Evolutionary conservation across 2,329 filamentous ascomycete species (phyloP), one percentile per base, ranked within the genome.

Genomic region (Elsinoe fawcettii): DNA sequence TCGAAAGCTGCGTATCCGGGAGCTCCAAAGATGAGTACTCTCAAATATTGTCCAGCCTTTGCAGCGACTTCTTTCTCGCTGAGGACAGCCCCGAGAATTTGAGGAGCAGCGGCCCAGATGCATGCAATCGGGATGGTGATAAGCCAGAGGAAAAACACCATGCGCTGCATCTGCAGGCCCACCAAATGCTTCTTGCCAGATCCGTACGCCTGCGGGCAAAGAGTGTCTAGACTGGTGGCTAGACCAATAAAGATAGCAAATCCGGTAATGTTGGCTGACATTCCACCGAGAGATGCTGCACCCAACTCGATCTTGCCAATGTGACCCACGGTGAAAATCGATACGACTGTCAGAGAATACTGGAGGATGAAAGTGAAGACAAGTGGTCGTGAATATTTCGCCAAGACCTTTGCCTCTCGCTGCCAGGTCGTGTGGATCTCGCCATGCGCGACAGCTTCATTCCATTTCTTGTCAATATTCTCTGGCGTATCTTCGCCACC

Each of bases 181-280:
- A 97, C 91, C 3, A 96, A 80, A 63, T 90, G 87, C 67, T 87
- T 92, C 68, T 86, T 87, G 0, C 91, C 91, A 92, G 53, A 59
- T 1, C 92, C 92, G 67, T 93, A 97, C 0, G 92, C 92, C 70
- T 97, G 91, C 0, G 91, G 82, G 69, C 91, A 96, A 1, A 96
- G 82, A 0, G 92, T 96, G 70, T 96, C 91, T 39, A 96, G 76
- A 63, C 86, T 89, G 5, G 91, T 96, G 1, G 90, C 87, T 9
- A 96, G 77, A 14, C 90, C 74, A 63, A 75, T 73, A 41, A 74
- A 75, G 12, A 75, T 70, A 1, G 73, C 69, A 59, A 73, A 75
- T 2, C 74, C 74, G 1, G 73, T 75, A 32, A 76, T 75, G 27
- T 70, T 73, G 1, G 73, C 74, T 1, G 72, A 75, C 74, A 76